These are phyloP conservation scores for Gastroboletus turbinatus DNA, from an alignment of 1,284 basidiomycete species.

Conservation along the genomic window DNA sequence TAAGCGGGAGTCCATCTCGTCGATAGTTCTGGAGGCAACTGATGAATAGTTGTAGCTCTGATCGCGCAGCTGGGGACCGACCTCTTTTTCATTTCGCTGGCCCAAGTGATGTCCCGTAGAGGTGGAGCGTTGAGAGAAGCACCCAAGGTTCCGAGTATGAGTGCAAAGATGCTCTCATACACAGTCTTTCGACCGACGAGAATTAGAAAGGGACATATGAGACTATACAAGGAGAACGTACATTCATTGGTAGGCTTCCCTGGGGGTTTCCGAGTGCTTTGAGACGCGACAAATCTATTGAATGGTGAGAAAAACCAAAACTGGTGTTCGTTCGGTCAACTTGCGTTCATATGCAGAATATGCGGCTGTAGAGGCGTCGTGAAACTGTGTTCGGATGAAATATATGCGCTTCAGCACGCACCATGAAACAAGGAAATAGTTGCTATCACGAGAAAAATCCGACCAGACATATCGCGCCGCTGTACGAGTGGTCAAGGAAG, in stretches of 20 bases:
- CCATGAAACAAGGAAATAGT: slow-evolving; percentile 52
- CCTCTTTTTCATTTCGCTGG: slow-evolving; percentile 87
- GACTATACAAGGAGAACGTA: slow-evolving; percentile 33
- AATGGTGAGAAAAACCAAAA: slow-evolving; percentile 5
- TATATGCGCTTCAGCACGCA: slow-evolving; percentile 26
- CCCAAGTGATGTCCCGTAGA: slow-evolving; percentile 81
- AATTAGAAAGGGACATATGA: neutral
- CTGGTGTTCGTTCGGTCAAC: slow-evolving; percentile 23
- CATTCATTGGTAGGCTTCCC: slow-evolving; percentile 61
- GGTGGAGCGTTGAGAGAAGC: slow-evolving; percentile 67
- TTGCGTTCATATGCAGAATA: slow-evolving; percentile 66
- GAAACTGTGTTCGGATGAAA: neutral
- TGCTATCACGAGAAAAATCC: slow-evolving; percentile 45
- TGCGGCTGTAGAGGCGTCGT: slow-evolving; percentile 44
- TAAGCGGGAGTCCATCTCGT: slow-evolving; percentile 75
- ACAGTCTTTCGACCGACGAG: slow-evolving; percentile 51
- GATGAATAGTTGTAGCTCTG: neutral
- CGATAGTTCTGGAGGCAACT: slow-evolving; percentile 55
- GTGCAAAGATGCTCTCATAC: slow-evolving; percentile 61
- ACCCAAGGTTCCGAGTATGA: slow-evolving; percentile 71
- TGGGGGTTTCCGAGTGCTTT: slow-evolving; percentile 73
- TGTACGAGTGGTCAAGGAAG: neutral
- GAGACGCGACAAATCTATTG: slow-evolving; percentile 65
- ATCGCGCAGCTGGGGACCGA: slow-evolving; percentile 32
- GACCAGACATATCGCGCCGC: slow-evolving; percentile 38